These are phyloP conservation scores for Aureoboletus auriporus DNA, from an alignment of 768 basidiomycete species.

Conservation along the genomic window DNA sequence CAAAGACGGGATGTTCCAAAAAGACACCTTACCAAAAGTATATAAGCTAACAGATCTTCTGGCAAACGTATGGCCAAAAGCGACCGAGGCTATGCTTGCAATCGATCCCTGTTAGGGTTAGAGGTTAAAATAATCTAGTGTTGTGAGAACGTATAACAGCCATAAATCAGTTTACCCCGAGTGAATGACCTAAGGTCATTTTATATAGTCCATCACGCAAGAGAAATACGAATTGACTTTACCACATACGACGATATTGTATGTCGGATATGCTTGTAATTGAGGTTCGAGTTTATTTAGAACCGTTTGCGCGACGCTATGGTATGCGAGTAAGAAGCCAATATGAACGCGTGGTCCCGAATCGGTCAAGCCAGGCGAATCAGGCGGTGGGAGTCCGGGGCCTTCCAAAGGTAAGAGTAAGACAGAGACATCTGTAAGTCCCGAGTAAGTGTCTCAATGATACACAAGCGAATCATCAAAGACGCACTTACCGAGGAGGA, in stretches of 20 bases:
- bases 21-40: conserved; percentile 39
- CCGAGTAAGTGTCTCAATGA: background rate
- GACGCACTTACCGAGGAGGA: conserved; percentile 15
- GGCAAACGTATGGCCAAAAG: conserved; percentile 29
- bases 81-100: conserved; percentile 36
- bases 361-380: conserved; percentile 1
- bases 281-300: conserved; percentile 28
- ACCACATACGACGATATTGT: conserved; percentile 33
- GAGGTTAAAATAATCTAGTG: conserved; percentile 2
- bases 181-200: conserved; percentile 34
- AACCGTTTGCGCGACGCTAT: conserved; percentile 28
- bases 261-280: conserved; percentile 30
- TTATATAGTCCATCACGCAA: background rate
- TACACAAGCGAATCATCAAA: background rate
- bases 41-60: conserved; percentile 30
- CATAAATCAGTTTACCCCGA: conserved; percentile 28
- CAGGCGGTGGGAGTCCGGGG: conserved; percentile 21
- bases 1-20: background rate
- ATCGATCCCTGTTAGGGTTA: conserved; percentile 31
- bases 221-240: conserved; percentile 1
- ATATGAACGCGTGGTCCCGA: conserved; percentile 30
- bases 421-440: conserved; percentile 16
- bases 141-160: background rate
- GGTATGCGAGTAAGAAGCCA: conserved; percentile 35
- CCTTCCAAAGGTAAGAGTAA: conserved; percentile 19